Conservation (phyloP, 2,329 filamentous ascomycete genomes). For the Sporothrix variecibatus region DNA sequence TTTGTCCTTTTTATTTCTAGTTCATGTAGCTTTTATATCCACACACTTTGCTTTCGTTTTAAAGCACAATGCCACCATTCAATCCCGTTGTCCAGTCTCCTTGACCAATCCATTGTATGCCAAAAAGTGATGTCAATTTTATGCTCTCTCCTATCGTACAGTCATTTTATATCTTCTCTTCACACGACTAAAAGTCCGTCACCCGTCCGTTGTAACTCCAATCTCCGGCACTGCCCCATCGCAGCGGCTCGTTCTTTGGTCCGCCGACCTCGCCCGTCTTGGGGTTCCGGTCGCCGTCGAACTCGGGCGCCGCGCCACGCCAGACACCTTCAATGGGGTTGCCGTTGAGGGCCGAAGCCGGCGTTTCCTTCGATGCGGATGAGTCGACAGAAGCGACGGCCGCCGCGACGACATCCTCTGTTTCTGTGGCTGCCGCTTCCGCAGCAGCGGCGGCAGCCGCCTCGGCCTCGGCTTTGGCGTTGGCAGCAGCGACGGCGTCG, state of each 20-base stretch:
- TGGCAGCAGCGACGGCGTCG: conserved; percentile 22
- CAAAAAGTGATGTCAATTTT: background rate
- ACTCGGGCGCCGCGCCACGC: conserved; percentile 82
- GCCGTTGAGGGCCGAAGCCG: conserved; percentile 21
- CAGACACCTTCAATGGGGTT: conserved; percentile 58
- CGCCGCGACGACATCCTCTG: background rate
- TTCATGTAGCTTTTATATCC: background rate
- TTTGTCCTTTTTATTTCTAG: background rate
- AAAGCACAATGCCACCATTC: background rate
- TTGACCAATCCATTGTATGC: background rate
- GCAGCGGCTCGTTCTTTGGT: conserved; percentile 92
- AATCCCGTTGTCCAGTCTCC: background rate
- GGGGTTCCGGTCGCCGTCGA: conserved; percentile 88
- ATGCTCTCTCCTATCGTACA: conserved; percentile 9
- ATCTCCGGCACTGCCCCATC: conserved; percentile 75
- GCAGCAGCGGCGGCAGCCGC: conserved; percentile 39
- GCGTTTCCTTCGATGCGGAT: background rate
- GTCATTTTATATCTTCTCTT: background rate
- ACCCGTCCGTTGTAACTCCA: conserved; percentile 97
- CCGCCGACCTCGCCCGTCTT: conserved; percentile 94
- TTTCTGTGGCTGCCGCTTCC: background rate
- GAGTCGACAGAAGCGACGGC: background rate
- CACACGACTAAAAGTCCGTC: conserved; percentile 69
- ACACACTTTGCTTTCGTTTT: background rate
- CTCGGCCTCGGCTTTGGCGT: conserved; percentile 44